These are phyloP conservation scores for Zygosaccharomyces rouxii DNA, from an alignment of 805 yeast species.

Conservation along the genomic window DNA sequence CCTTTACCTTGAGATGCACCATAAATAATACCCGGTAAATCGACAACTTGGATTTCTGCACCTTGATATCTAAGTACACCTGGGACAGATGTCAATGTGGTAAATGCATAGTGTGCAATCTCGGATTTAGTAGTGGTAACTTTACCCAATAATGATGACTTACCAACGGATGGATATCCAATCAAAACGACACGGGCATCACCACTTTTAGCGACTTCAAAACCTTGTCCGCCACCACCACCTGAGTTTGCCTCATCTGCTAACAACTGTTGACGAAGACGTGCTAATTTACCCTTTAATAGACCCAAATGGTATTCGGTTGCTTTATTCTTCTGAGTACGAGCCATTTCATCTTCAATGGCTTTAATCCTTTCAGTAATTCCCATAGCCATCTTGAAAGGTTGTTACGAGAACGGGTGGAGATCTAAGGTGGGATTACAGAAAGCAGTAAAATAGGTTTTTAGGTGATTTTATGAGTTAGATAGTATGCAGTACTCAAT, in stretches of 20 bases:
- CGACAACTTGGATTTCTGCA: conserved; percentile 96
- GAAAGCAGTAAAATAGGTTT: not conserved
- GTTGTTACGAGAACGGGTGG: not conserved
- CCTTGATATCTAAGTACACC: conserved; percentile 94
- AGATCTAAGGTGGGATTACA: not conserved
- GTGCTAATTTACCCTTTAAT: conserved; percentile 88
- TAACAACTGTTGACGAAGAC: conserved; percentile 82
- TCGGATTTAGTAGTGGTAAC: conserved; percentile 93
- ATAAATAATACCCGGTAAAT: conserved; percentile 93
- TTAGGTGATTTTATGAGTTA: too few relatives aligned
- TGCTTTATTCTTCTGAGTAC: conserved; percentile 96
- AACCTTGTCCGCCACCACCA: conserved; percentile 77
- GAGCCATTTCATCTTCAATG: conserved; percentile 87
- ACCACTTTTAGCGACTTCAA: conserved; percentile 92
- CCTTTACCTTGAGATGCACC: conserved; percentile 98
- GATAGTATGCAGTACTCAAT: not conserved
- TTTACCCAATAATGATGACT: conserved; percentile 81
- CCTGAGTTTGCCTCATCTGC: conserved; percentile 78
- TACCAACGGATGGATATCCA: conserved; percentile 98
- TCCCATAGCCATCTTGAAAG: conserved; percentile 28
- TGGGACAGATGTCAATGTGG: conserved; percentile 94
- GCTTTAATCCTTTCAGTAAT: conserved; percentile 69
- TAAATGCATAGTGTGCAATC: conserved; percentile 91
- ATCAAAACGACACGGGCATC: conserved; percentile 94
- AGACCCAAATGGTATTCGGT: conserved; percentile 96